Conservation (phyloP, 257 asterid genomes). For the Lycium barbarum region DNA sequence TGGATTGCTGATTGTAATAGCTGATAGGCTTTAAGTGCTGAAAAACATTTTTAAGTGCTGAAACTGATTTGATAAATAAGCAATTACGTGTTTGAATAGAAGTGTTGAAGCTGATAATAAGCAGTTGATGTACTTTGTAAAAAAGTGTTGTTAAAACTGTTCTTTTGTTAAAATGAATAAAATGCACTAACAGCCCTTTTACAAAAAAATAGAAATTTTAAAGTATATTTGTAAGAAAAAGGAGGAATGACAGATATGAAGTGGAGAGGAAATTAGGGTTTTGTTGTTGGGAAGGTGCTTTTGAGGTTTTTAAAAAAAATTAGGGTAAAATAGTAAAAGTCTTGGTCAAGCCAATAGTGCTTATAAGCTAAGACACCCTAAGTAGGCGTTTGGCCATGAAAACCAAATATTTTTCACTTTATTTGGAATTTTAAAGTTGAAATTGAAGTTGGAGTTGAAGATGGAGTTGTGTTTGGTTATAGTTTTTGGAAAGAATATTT, state of each 20-base stretch:
- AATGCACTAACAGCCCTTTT: neutral
- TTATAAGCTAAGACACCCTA: neutral
- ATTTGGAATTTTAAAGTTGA: no score
- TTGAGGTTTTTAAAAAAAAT: neutral
- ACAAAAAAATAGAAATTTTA: neutral
- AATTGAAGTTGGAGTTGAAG: no score
- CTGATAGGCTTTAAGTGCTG: neutral
- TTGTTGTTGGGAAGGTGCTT: neutral
- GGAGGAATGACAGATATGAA: neutral
- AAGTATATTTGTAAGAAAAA: neutral
- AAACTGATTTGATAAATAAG: neutral
- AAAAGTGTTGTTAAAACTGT: neutral
- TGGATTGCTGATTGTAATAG: neutral
- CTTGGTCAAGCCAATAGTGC: neutral
- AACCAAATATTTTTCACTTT: no score
- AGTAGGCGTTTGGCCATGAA: no score
- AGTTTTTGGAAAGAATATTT: no score
- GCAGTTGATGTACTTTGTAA: neutral
- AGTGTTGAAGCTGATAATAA: neutral
- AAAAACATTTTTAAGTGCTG: neutral
- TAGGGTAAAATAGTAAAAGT: neutral
- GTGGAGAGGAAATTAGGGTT: neutral
- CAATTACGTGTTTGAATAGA: neutral
- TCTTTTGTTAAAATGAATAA: constrained; percentile 3
- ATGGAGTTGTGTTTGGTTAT: no score